Evolutionary conservation across 495 filamentous ascomycete species (phyloP), one percentile per base, ranked within the genome.

Genomic region (Trichoderma gamsii): DNA sequence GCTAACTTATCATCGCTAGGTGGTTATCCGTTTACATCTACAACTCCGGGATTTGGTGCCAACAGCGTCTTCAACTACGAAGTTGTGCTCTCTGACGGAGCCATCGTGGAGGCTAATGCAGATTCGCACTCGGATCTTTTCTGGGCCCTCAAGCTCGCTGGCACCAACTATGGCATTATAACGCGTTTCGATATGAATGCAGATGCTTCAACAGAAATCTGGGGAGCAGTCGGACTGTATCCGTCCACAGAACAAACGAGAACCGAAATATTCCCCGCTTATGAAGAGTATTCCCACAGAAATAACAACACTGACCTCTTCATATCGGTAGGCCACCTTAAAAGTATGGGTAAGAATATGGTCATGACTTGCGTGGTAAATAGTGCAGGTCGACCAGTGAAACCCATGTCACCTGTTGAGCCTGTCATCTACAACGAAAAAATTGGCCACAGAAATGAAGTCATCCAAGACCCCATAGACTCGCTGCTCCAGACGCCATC

Each of bases 81-180:
- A 16, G 41, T 44, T 44, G 41, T 44, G 11, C 41, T 44, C 6
- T 44, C 41, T 44, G 15, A 44, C 15, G 41, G 15, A 11, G 7
- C 41, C 9, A 44, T 44, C 15, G 41, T 44, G 11, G 15, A 44
- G 11, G 41, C 41, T 12, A 44, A 44, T 44, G 41, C 9, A 16
- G 41, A 44, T 1, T 11, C 9, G 41, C 2, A 44, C 15, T 1
- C 9, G 15, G 41, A 44, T 6, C 41, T 44, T 2, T 44, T 44
- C 41, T 12, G 41, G 41, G 41, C 41, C 11, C 9, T 44, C 11
- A 44, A 44, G 15, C 41, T 44, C 1, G 11, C 41, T 16, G 9
- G 11, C 15, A 44, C 41, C 9, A 44, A 44, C 41, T 44, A 84
- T 69, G 85, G 84, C 0, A 80, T 87, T 35, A 82, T 87, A 4